Percentiles rank a stretch among this genome's conserved stretches.
These are phyloP conservation scores for Thozetella sp. DNA, from an alignment of 495 filamentous ascomycete genomes.

Conservation along the genomic window DNA sequence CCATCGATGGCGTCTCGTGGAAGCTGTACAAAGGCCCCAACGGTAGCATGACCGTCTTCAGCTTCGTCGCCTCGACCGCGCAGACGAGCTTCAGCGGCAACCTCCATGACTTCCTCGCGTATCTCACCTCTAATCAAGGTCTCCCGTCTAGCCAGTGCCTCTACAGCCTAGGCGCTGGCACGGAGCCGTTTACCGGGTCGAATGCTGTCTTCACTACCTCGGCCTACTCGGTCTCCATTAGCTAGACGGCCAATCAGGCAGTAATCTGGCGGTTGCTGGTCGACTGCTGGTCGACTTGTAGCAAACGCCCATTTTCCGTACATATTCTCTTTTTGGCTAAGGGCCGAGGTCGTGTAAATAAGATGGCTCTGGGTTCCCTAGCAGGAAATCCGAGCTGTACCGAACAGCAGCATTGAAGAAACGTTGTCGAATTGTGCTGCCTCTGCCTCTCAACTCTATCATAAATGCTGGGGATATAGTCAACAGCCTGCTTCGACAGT, in stretches of 20 bases:
- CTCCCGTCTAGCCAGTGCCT: conserved; percentile 55
- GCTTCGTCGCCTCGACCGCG: conserved; percentile 55
- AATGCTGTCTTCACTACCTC: conserved; percentile 24
- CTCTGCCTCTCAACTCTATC: no score
- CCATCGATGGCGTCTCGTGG: conserved; percentile 51
- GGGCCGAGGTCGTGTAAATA: no score
- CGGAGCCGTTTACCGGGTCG: conserved; percentile 30
- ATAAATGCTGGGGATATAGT: no score
- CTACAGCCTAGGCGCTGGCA: conserved; percentile 25
- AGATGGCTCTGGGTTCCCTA: no score
- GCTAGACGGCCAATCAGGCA: conserved; percentile 4
- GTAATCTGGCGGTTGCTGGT: not conserved
- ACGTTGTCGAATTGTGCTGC: no score
- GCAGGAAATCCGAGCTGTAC: no score
- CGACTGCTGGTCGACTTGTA: not conserved
- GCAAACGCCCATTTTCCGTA: not conserved
- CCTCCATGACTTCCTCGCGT: conserved; percentile 56
- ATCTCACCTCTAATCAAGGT: conserved; percentile 51
- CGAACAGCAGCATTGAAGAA: no score
- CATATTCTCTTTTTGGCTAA: no score
- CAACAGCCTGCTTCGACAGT: no score
- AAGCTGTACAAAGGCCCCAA: conserved; percentile 60
- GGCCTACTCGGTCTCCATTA: conserved; percentile 21
- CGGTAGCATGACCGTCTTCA: conserved; percentile 58
- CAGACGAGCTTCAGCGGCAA: conserved; percentile 57